Base-by-base conservation (phyloP, 164 flowering plant genomes). In the Magnolia kwangsiensis region DNA sequence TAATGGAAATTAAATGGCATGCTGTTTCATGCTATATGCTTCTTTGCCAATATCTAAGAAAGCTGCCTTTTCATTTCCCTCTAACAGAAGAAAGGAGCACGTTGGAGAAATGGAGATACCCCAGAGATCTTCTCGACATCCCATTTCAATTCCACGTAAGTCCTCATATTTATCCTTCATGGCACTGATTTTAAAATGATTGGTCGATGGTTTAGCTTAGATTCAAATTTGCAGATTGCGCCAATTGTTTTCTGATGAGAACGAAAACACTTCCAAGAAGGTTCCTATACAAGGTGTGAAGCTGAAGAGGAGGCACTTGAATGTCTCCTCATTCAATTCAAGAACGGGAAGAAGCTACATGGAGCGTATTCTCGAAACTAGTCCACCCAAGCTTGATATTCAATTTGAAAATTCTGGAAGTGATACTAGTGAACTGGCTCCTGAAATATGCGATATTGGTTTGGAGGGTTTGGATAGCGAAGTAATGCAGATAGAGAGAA, bases 81-180 rank as follows among this genome's bases (percentile, higher is more conserved):
- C 16, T 81, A 8, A 78, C 88, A 96, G 99, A 94, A 83, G 82
- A 94, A 84, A 84, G 94, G 89, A 78, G 73, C 86, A 50, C 91
- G 86, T 51, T 83, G 85, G 88, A 92, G 84, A 82, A 92, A 91
- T 85, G 92, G 94, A 80, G 94, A 84, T 74, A 90, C 90, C 9
- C 89, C 90, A 67, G 94, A 93, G 79, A 66, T 75, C 50, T 69
- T 76, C 65, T 82, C 87, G 24, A 59, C 90, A 78, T 86, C 97
- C 55, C 90, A 91, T 87, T 21, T 71, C 24, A 77, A 61, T 70
- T 82, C 91, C 85, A 91, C 85, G 99, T 96, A 80, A 84, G 93
- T 18, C 37, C 61, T 77, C 29, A 72, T 14, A 29, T 81, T 45
- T 77, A 69, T 72, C 24, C 18, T 24, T n/a, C 31, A 74, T 21